phyloP scores from a whole-genome alignment of 768 basidiomycete genomes.

The Dendrothele bispora region DNA sequence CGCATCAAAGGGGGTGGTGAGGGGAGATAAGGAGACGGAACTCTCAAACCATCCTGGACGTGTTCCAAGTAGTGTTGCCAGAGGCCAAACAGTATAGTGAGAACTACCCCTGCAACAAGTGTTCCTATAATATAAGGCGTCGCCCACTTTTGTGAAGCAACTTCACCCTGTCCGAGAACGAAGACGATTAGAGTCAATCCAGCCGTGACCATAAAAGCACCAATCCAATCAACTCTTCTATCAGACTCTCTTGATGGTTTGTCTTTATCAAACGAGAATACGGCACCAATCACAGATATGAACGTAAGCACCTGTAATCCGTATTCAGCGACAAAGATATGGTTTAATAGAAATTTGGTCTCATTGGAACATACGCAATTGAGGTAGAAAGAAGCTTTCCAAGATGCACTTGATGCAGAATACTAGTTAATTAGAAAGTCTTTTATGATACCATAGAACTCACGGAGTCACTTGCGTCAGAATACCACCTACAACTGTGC shows the following conservation, averaged over 20 bases:
- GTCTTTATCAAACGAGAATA: slow-evolving; percentile 66
- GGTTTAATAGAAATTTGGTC: too few species aligned
- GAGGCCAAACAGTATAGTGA: slow-evolving; percentile 54
- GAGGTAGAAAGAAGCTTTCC: too few species aligned
- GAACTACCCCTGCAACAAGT: slow-evolving; percentile 57
- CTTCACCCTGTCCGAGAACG: slow-evolving; percentile 67
- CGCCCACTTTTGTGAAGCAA: slow-evolving; percentile 61
- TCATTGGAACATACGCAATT: too few species aligned
- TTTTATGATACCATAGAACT: slow-evolving; percentile 18
- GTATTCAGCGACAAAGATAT: too few species aligned
- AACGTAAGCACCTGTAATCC: too few species aligned
- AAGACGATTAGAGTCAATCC: slow-evolving; percentile 74
- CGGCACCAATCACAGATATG: slow-evolving; percentile 55
- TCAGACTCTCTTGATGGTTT: slow-evolving; percentile 38
- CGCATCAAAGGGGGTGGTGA: slow-evolving; percentile 66
- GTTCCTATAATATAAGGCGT: slow-evolving; percentile 60
- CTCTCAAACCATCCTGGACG: too few species aligned
- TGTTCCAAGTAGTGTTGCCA: slow-evolving; percentile 69
- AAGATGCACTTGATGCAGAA: too few species aligned
- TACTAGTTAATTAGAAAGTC: too few species aligned
- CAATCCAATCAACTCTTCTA: slow-evolving; percentile 73
- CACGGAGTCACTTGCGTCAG: slow-evolving; percentile 55
- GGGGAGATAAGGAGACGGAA: too few species aligned
- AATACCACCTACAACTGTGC: slow-evolving; percentile 71
- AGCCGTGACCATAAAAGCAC: slow-evolving; percentile 53